These are phyloP conservation scores for Lepraria neglecta DNA, from an alignment of 495 filamentous ascomycete genomes.

Conservation along the genomic window DNA sequence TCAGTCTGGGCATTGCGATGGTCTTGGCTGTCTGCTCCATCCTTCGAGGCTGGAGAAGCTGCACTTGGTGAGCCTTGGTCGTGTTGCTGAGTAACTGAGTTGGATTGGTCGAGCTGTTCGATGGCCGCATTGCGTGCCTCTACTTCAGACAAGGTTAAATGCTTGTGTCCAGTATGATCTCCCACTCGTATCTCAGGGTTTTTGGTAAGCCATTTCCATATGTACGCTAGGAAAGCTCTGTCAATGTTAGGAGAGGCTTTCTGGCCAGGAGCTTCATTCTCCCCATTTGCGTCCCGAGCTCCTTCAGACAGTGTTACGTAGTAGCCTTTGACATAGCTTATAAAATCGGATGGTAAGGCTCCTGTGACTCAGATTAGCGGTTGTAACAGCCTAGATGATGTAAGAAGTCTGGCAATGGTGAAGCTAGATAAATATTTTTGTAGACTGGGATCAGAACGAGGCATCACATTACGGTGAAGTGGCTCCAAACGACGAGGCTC, in stretches of 20 bases:
- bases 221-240: constrained; percentile 44
- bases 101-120: background rate
- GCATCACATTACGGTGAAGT: background rate
- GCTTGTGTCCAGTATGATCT: constrained; percentile 37
- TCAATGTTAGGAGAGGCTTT: constrained; percentile 35
- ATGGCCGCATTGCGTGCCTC: constrained; percentile 28
- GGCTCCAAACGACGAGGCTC: too few species aligned
- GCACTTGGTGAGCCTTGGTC: background rate
- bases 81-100: background rate
- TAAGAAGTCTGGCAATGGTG: background rate
- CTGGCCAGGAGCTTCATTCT: background rate
- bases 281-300: background rate
- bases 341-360: constrained; percentile 38
- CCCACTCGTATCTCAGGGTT: constrained; percentile 50
- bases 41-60: background rate
- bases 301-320: constrained; percentile 29
- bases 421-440: background rate
- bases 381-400: background rate
- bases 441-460: background rate
- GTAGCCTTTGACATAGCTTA: constrained; percentile 37
- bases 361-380: constrained; percentile 28
- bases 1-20: background rate
- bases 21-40: background rate
- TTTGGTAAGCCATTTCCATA: constrained; percentile 51
- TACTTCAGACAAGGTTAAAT: constrained; percentile 43